A percentile compares a stretch with the other conserved stretches of the same genome.
These are phyloP conservation scores for Saccharomyces hybrid DNA, from an alignment of 1,139 yeast genomes.

Conservation along the genomic window DNA sequence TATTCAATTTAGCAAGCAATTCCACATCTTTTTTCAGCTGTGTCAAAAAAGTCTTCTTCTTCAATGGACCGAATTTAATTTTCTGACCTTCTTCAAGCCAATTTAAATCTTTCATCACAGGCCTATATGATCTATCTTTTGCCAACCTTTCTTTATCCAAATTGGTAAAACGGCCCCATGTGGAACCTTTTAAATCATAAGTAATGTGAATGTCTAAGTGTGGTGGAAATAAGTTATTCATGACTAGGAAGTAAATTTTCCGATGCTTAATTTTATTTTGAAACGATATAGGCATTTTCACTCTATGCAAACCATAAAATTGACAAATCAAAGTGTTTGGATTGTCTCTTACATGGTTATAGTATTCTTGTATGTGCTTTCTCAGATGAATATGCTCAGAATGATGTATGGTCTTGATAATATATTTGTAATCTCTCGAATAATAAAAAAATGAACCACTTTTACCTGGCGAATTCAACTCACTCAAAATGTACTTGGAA, in stretches of 20 bases:
- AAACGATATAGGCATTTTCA: constrained; percentile 71
- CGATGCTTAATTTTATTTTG: constrained; percentile 42
- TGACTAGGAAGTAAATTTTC: constrained; percentile 87
- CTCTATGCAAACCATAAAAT: constrained; percentile 90
- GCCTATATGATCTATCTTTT: constrained; percentile 20
- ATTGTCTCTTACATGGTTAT: constrained; percentile 68
- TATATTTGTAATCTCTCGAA: constrained; percentile 86
- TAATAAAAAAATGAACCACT: constrained; percentile 94
- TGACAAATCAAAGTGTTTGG: constrained; percentile 89
- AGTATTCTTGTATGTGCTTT: constrained; percentile 65
- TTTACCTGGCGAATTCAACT: constrained; percentile 93
- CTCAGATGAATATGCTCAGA: constrained; percentile 83
- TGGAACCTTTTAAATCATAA: constrained; percentile 89
- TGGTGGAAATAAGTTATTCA: constrained; percentile 96
- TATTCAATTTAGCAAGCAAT: constrained; percentile 63
- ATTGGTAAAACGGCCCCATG: constrained; percentile 66
- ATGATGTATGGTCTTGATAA: constrained; percentile 92
- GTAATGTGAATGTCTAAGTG: constrained; percentile 79
- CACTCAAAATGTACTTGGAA: constrained; percentile 85
- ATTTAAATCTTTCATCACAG: constrained; percentile 73
- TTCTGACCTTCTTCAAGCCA: constrained; percentile 64
- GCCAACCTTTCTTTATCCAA: constrained; percentile 19
- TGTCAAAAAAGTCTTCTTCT: constrained; percentile 47
- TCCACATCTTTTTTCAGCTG: constrained; percentile 73
- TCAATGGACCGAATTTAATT: constrained; percentile 66